Evolutionary conservation across 441 rosid genomes (phyloP).

Genomic region (Adansonia gregorii): DNA sequence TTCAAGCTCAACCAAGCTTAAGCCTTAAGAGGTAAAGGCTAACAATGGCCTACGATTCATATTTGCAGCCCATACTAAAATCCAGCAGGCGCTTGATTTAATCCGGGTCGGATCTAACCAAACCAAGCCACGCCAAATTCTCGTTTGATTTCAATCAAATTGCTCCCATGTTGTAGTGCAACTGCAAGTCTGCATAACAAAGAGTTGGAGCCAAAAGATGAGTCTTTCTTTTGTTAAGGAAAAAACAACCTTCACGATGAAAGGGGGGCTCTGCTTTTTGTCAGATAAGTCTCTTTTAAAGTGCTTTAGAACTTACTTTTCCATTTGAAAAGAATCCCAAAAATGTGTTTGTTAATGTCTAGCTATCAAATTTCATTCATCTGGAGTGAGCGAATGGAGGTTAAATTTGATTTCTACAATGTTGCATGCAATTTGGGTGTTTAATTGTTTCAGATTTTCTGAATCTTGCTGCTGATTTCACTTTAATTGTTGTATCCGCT

Average conservation of each 20-base stretch:
- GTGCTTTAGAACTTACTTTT: constrained; percentile 1
- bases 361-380: not conserved
- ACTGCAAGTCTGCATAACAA: not conserved
- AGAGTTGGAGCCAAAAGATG: not conserved
- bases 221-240: not conserved
- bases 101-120: not conserved
- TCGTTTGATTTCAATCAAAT: not conserved
- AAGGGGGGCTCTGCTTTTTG: not conserved
- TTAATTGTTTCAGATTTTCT: constrained; percentile 10
- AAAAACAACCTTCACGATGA: not conserved
- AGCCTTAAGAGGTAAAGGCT: not conserved
- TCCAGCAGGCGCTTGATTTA: not conserved
- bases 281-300: constrained; percentile 13
- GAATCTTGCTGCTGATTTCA: constrained; percentile 15
- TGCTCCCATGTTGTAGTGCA: not conserved
- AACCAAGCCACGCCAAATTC: not conserved
- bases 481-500: constrained; percentile 7
- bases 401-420: not conserved
- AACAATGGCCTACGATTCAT: not conserved
- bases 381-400: not conserved
- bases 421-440: constrained; percentile 14
- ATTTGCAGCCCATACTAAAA: not conserved
- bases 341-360: not conserved
- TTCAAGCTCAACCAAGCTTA: not conserved
- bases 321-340: constrained; percentile 10